phyloP scores from a whole-genome alignment of 345 rosid species.

The Orychophragmus violaceus region DNA sequence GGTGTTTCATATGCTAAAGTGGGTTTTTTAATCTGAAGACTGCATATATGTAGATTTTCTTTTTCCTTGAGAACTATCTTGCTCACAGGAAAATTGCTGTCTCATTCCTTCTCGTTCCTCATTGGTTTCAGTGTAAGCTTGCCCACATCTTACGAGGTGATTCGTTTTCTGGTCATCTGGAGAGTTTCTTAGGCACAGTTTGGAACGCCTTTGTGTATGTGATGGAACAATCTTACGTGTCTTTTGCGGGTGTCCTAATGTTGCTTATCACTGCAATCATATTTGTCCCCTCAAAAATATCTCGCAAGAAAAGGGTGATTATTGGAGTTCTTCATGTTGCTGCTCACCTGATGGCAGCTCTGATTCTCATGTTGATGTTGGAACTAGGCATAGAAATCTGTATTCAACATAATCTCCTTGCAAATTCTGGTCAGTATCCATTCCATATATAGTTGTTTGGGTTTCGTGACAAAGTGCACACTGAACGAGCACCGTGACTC shows the following conservation, averaged over 20 bases:
- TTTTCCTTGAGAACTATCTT: conserved; percentile 1
- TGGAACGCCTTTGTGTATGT: conserved; percentile 63
- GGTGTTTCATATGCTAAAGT: neutral
- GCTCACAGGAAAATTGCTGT: neutral
- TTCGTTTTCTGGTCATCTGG: conserved; percentile 79
- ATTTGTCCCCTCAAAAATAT: conserved; percentile 83
- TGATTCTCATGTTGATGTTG: conserved; percentile 85
- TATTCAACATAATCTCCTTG: conserved; percentile 80
- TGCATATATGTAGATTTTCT: neutral
- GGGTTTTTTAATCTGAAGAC: neutral
- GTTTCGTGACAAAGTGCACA: neutral
- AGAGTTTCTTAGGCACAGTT: conserved; percentile 77
- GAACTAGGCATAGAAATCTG: conserved; percentile 93
- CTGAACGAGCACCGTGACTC: neutral
- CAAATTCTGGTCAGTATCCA: conserved; percentile 71
- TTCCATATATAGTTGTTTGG: neutral
- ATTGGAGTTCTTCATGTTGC: conserved; percentile 87
- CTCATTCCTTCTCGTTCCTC: conserved; percentile 8
- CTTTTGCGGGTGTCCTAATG: conserved; percentile 65
- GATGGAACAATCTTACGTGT: conserved; percentile 72
- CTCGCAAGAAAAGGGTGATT: conserved; percentile 65
- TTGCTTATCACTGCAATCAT: conserved; percentile 58
- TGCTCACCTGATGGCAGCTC: conserved; percentile 84
- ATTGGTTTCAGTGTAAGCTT: conserved; percentile 73
- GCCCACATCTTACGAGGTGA: conserved; percentile 78